Percentiles rank a stretch among this genome's conserved stretches.
Evolutionary conservation across 768 basidiomycete species (phyloP).

Genomic region (Brasilioporus rufonigricans): DNA sequence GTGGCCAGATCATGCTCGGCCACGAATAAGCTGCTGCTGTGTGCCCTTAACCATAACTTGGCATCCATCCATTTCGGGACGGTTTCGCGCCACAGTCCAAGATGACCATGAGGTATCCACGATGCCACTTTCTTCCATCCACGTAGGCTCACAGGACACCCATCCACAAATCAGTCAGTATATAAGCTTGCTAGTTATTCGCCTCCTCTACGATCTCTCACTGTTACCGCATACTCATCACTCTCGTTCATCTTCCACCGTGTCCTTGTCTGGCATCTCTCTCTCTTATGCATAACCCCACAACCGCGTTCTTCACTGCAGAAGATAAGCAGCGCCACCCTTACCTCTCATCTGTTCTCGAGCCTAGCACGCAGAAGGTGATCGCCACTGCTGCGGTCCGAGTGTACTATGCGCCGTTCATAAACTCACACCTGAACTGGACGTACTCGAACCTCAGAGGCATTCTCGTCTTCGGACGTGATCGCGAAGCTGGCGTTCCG

Average conservation of each 20-base stretch:
- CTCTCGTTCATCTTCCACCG: conserved; percentile 17
- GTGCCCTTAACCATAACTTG: conserved; percentile 30
- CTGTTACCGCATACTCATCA: conserved; percentile 10
- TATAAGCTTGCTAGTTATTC: conserved; percentile 27
- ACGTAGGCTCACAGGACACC: conserved; percentile 21
- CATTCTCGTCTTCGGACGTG: conserved; percentile 51
- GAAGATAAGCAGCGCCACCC: conserved; percentile 39
- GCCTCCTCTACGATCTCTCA: conserved; percentile 16
- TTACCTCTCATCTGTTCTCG: conserved; percentile 39
- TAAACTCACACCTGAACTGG: conserved; percentile 50
- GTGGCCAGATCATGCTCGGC: conserved; percentile 15
- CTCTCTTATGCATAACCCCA: conserved; percentile 31
- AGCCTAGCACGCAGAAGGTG: conserved; percentile 41
- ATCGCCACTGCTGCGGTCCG: conserved; percentile 55
- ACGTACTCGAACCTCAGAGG: conserved; percentile 59
- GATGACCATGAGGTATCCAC: conserved; percentile 35
- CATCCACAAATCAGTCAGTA: conserved; percentile 30
- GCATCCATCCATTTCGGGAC: conserved; percentile 29
- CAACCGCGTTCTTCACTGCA: conserved; percentile 34
- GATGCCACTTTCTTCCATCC: conserved; percentile 33
- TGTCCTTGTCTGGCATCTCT: conserved; percentile 5
- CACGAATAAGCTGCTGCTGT: conserved; percentile 18
- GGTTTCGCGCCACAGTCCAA: conserved; percentile 30
- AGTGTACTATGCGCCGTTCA: conserved; percentile 60
- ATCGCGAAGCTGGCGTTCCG: conserved; percentile 27